Conservation (phyloP, 768 basidiomycete genomes). For the Auricularia sp. region DNA sequence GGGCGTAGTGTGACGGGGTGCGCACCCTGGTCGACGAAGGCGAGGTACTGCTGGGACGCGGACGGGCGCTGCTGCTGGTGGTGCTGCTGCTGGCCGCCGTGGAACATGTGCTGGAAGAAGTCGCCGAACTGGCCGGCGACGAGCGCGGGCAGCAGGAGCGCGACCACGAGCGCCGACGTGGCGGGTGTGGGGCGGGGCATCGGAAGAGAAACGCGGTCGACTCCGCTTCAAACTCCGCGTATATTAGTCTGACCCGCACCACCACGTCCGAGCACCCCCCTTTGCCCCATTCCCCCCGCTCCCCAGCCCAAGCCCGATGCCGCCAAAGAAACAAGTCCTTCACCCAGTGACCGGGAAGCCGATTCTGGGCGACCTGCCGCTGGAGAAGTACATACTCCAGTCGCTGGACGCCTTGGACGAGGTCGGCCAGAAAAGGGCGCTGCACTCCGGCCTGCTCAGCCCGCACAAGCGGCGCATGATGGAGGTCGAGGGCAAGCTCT, state of each 20-base stretch:
- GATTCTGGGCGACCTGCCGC: conserved; percentile 6
- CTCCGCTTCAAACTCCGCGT: no score
- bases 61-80: conserved; percentile 45
- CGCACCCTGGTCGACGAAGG: conserved; percentile 54
- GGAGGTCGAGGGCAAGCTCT: conserved; percentile 6
- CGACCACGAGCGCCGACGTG: conserved; percentile 16
- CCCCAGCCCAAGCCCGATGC: no score
- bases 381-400: conserved; percentile 1
- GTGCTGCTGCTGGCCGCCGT: conserved; percentile 43
- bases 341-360: background rate
- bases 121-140: conserved; percentile 55
- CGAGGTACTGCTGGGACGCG: conserved; percentile 52
- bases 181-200: background rate
- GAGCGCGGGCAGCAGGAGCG: conserved; percentile 28
- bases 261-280: no score
- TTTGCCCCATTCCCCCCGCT: no score
- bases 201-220: background rate
- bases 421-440: conserved; percentile 5
- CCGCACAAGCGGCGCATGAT: conserved; percentile 8
- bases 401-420: background rate
- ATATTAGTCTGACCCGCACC: no score
- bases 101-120: conserved; percentile 74
- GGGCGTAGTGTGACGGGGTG: background rate
- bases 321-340: no score
- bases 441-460: background rate